Percentiles rank a stretch among this genome's conserved stretches.
Evolutionary conservation across 2,329 filamentous ascomycete species (phyloP).

Genomic region (Fusarium sp.): DNA sequence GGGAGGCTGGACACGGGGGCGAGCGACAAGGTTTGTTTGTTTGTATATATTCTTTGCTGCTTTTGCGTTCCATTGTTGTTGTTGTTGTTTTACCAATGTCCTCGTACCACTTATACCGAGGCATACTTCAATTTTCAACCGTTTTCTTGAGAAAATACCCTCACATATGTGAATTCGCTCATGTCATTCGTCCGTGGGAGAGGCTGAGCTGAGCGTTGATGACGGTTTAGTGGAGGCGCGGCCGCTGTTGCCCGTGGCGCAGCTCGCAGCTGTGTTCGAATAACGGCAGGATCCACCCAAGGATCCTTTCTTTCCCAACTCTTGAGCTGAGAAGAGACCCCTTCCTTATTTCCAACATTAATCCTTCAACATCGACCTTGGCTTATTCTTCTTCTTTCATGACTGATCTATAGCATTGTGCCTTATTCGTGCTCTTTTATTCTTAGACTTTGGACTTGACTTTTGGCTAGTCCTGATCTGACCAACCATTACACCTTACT

Average conservation of each 20-base stretch:
- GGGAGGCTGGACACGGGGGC: neutral
- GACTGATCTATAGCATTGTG: neutral
- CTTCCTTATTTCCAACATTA: neutral
- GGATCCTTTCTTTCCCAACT: neutral
- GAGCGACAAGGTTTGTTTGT: neutral
- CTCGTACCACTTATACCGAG: neutral
- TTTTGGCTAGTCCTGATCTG: neutral
- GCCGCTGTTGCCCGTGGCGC: conserved; percentile 23
- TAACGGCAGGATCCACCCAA: conserved; percentile 2
- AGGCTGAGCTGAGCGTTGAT: conserved; percentile 20
- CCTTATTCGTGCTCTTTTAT: neutral
- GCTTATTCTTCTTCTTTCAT: neutral
- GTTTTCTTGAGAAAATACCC: neutral
- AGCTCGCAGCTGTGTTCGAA: conserved; percentile 4
- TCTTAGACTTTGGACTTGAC: neutral
- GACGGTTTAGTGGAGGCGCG: conserved; percentile 16
- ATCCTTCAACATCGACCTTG: neutral
- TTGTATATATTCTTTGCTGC: neutral
- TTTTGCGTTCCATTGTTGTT: neutral
- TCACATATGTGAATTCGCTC: neutral
- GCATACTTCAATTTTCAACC: neutral
- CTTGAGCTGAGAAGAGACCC: conserved; percentile 11
- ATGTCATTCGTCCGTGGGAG: neutral
- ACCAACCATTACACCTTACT: neutral
- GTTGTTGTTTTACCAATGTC: neutral